Base-by-base conservation (phyloP, 2,329 filamentous ascomycete species). In the Beauveria medogensis region DNA sequence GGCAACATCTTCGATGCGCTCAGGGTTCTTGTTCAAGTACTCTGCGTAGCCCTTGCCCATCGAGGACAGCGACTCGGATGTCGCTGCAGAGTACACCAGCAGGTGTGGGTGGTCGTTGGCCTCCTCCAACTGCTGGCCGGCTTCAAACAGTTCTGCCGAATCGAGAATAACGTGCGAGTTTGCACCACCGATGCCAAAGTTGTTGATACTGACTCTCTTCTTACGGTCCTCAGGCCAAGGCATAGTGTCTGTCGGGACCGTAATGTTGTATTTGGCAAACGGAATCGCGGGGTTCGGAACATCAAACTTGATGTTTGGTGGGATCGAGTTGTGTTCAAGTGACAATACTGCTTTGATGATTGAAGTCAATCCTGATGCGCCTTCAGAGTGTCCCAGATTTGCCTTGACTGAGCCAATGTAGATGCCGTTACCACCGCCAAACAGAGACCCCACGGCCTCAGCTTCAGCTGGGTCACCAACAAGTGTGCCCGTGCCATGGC, bases 401-500 rank as follows among this genome's bases (percentile, higher is more conserved):
- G 74, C 69, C 54, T 77, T 77, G 12, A 76, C 69, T 9, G 70
- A 72, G 1, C 69, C 68, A 48, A 72, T 65, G 54, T 66, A 68
- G 16, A 71, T 63, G 3, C 69, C 68, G 0, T 64, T 37, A 20
- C 2, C 48, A 1, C 67, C 57, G 0, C 67, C 68, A 57, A 77
- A 77, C 0, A 72, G 66, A 0, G 61, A 62, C 0, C 65, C 67
- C 6, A 80, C 70, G 1, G 75, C 74, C 0, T 61, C 61, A 1
- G 73, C 69, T 59, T 80, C 78, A 9, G 74, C 67, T 0, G 75
- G 74, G 56, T 81, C 78, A 0, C 79, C 79, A 0, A 69, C 70
- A 3, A 65, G 60, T 0, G 78, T 81, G 1, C 78, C 77, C 0
- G 78, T 80, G 0, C 77, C 78, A 46, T 81, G 79, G 34, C 72